These are phyloP conservation scores for Metarhizium brunneum DNA, from an alignment of 2,329 filamentous ascomycete genomes.

Conservation along the genomic window DNA sequence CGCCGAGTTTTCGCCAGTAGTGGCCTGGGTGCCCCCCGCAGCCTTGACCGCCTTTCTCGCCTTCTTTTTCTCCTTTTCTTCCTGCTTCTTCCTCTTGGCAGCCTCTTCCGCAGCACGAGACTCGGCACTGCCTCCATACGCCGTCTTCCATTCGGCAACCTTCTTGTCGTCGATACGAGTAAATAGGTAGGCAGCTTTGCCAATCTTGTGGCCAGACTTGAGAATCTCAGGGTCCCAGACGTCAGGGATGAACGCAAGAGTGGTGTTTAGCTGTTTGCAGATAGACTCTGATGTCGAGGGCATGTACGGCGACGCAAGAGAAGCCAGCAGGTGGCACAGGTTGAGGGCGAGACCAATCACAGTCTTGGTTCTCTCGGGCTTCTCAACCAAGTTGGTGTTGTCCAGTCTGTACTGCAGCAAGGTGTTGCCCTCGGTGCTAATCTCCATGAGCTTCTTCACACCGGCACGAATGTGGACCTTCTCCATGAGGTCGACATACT, in stretches of 20 bases:
- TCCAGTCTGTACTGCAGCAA: slow-evolving; percentile 44
- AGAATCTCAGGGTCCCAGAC: slow-evolving; percentile 54
- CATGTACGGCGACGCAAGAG: slow-evolving; percentile 75
- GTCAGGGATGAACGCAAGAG: slow-evolving; percentile 42
- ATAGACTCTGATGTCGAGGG: slow-evolving; percentile 70
- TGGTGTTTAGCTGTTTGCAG: slow-evolving; percentile 59
- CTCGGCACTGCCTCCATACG: slow-evolving; percentile 55
- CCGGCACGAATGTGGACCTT: slow-evolving; percentile 61
- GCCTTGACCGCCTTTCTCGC: slow-evolving; percentile 26
- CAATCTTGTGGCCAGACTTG: slow-evolving; percentile 69
- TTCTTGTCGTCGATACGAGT: slow-evolving; percentile 74
- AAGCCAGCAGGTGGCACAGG: slow-evolving; percentile 72
- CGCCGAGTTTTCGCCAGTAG: neutral
- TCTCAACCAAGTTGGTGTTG: slow-evolving; percentile 44
- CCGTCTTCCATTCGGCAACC: slow-evolving; percentile 72
- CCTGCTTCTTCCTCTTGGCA: slow-evolving; percentile 40
- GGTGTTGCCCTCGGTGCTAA: slow-evolving; percentile 49
- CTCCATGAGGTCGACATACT: slow-evolving; percentile 61
- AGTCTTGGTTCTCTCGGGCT: slow-evolving; percentile 44
- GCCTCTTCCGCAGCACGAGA: slow-evolving; percentile 37
- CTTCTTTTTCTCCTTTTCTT: slow-evolving; percentile 34
- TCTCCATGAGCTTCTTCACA: slow-evolving; percentile 54
- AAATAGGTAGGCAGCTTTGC: slow-evolving; percentile 71
- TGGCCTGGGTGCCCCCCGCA: slow-evolving; percentile 18
- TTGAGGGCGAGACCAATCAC: slow-evolving; percentile 76